phyloP scores from a whole-genome alignment of 164 flowering plant genomes.

The Tetrastigma voinierianum region DNA sequence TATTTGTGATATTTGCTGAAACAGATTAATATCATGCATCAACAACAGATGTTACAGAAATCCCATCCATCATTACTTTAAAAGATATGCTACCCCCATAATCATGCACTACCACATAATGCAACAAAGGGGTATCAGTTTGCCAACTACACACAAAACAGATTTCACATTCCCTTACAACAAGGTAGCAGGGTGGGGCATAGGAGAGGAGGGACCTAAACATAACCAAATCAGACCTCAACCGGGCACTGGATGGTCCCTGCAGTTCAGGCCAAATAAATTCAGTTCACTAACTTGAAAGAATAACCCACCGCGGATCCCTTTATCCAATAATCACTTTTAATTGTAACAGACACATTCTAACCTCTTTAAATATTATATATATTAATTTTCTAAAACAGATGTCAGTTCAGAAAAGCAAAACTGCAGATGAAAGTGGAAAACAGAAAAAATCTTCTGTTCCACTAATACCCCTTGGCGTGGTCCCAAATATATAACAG shows the following conservation, averaged over 20 bases:
- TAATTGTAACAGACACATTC: not conserved
- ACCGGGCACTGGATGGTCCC: slow-evolving; percentile 3
- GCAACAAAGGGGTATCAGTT: not conserved
- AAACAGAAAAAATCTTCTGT: too few species aligned
- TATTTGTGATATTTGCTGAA: too few species aligned
- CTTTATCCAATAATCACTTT: not conserved
- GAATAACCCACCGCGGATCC: not conserved
- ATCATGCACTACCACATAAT: not conserved
- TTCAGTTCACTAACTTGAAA: not conserved
- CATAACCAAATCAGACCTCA: not conserved
- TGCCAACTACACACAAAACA: not conserved
- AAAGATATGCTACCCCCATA: too few species aligned
- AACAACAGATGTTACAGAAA: too few species aligned
- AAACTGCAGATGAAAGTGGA: not conserved
- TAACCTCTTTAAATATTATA: not conserved
- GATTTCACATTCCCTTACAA: not conserved
- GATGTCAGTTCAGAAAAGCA: not conserved
- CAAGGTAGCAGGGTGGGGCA: not conserved
- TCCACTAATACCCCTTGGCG: too few species aligned
- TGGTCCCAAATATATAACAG: too few species aligned
- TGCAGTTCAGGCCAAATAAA: slow-evolving; percentile 1
- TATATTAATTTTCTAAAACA: not conserved
- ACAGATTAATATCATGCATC: too few species aligned
- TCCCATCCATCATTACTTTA: too few species aligned
- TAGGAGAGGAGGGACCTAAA: slow-evolving; percentile 1